phyloP scores from a whole-genome alignment of 1,139 yeast genomes.

The Blastobotrys ciferrii region DNA sequence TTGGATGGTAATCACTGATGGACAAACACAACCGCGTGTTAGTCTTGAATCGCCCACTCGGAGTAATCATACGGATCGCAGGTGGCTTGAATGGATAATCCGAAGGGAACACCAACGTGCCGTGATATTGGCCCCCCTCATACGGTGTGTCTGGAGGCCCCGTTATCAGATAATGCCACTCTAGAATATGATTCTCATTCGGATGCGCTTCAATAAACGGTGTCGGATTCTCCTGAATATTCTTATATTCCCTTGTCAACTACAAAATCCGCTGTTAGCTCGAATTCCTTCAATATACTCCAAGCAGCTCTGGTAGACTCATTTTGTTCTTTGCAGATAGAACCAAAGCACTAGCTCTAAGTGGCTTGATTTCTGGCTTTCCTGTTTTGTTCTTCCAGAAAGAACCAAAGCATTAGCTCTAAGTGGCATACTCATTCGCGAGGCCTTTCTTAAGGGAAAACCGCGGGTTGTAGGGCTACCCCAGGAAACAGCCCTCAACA shows the following conservation, averaged over 20 bases:
- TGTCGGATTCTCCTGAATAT: slow-evolving; percentile 71
- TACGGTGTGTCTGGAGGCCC: slow-evolving; percentile 91
- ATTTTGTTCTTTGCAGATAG: not conserved
- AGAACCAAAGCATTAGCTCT: too few species aligned
- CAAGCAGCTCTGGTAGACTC: too few species aligned
- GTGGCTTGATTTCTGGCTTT: too few species aligned
- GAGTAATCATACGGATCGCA: slow-evolving; percentile 83
- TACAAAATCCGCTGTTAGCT: slow-evolving; percentile 13
- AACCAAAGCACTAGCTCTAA: too few species aligned
- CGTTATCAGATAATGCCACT: slow-evolving; percentile 75
- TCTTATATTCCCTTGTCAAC: slow-evolving; percentile 76
- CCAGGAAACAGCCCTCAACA: too few species aligned
- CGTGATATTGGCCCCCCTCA: slow-evolving; percentile 85
- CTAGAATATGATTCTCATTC: slow-evolving; percentile 70
- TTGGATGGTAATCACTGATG: slow-evolving; percentile 92
- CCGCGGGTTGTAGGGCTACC: too few species aligned
- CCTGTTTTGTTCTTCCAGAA: too few species aligned
- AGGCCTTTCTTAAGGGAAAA: too few species aligned
- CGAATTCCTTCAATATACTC: too few species aligned
- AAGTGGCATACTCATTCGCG: too few species aligned
- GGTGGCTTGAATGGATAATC: slow-evolving; percentile 95
- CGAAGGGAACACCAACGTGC: slow-evolving; percentile 75
- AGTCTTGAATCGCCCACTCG: slow-evolving; percentile 75
- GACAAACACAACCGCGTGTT: slow-evolving; percentile 79
- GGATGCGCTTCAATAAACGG: slow-evolving; percentile 84